Base-by-base conservation (phyloP, 2,329 filamentous ascomycete species). In the Fusarium luffae region DNA sequence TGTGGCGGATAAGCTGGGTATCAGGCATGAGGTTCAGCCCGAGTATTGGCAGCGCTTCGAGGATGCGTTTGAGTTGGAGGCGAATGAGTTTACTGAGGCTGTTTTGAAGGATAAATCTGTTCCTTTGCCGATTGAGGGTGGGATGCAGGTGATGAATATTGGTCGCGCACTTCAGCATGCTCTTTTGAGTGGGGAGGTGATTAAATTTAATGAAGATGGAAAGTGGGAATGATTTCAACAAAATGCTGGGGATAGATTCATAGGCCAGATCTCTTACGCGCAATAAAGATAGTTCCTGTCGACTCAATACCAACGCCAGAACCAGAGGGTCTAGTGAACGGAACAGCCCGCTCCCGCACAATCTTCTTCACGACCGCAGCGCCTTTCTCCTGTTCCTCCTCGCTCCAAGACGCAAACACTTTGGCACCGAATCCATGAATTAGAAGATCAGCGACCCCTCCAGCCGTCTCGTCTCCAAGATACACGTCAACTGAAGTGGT, bases 21-120 rank as follows among this genome's bases (percentile, higher is more conserved):
- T 91, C 23, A 79, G 85, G 16, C 82, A 86, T 37, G 86, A 90
- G 76, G 85, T 90, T 7, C 87, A 88, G 4, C 79, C 82, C 40
- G 83, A 88, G 68, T 91, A 90, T 76, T 90, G 88, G 73, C 88
- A 86, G 55, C 80, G 89, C 0, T 91, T 91, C 70, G 83, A 88
- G 65, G 78, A 86, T 37, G 89, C 88, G 0, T 91, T 91, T 74
- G 85, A 89, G 4, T 83, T 80, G 7, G 88, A 91, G 78, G 85
- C 86, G 3, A 87, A 89, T 64, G 87, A 91, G 77, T 91, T 90
- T 69, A 88, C 87, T 0, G 86, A 69, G 82, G 23, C 82, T 79
- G 21, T 86, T 84, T 61, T 78, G 59, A 79, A 85, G 64, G 85
- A 79, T 32, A 78, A 81, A 23, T 50, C 64, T 0, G 60, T 72